phyloP scores from a whole-genome alignment of 768 basidiomycete genomes.

The Boletus tylopilopsis region DNA sequence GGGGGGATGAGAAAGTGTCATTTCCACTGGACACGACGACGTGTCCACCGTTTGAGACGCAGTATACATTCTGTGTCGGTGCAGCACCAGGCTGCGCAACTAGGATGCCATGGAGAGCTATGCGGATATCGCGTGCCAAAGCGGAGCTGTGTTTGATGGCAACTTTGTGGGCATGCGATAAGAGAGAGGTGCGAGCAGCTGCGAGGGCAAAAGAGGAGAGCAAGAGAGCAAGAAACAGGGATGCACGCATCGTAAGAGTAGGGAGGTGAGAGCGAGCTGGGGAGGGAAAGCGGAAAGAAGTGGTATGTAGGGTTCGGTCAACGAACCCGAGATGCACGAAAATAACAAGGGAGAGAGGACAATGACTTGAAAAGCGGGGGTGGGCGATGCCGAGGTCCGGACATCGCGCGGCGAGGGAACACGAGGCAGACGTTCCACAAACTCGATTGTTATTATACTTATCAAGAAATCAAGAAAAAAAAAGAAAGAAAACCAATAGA shows the following conservation, averaged over 20 bases:
- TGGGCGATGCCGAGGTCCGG: constrained; percentile 1
- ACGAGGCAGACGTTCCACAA: constrained; percentile 21
- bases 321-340: constrained; percentile 15
- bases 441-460: no score
- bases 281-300: constrained; percentile 8
- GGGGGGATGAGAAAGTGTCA: constrained; percentile 21
- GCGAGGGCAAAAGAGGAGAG: constrained; percentile 26
- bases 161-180: constrained; percentile 46
- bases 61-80: constrained; percentile 33
- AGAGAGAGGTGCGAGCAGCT: constrained; percentile 30
- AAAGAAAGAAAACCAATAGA: neutral
- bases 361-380: neutral
- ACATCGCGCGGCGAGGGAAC: constrained; percentile 11
- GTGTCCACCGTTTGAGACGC: constrained; percentile 25
- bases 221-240: constrained; percentile 29
- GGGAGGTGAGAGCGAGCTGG: neutral
- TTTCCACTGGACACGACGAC: constrained; percentile 17
- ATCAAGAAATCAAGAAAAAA: neutral
- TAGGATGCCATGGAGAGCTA: constrained; percentile 56
- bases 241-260: constrained; percentile 22
- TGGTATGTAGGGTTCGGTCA: constrained; percentile 19
- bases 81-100: constrained; percentile 36
- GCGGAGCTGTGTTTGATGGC: constrained; percentile 57
- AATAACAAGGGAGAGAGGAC: constrained; percentile 2
- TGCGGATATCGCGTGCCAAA: constrained; percentile 65